Evolutionary conservation across 2,329 filamentous ascomycete species (phyloP).

Genomic region (Coleophoma crateriformis): DNA sequence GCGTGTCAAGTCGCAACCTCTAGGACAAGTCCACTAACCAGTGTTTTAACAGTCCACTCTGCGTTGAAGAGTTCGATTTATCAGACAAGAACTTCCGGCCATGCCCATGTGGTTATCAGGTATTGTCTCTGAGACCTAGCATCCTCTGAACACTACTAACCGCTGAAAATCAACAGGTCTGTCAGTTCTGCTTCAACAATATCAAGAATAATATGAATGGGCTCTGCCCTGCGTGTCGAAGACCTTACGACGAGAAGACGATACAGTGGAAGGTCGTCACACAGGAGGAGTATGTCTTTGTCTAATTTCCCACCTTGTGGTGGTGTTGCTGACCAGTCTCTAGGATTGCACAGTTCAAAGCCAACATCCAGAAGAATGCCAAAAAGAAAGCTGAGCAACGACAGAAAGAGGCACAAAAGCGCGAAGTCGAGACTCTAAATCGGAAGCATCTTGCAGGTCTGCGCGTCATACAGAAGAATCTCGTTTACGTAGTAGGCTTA

Average conservation of each 20-base stretch:
- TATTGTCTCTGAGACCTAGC: conserved; percentile 36
- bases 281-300: conserved; percentile 72
- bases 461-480: conserved; percentile 94
- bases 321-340: conserved; percentile 13
- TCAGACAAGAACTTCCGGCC: conserved; percentile 96
- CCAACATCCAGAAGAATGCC: conserved; percentile 80
- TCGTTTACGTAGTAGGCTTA: conserved; percentile 95
- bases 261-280: conserved; percentile 97
- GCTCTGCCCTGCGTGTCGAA: conserved; percentile 91
- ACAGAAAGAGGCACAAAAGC: conserved; percentile 93
- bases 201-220: conserved; percentile 98
- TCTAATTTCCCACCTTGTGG: background rate
- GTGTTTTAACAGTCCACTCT: conserved; percentile 67
- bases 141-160: background rate
- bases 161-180: conserved; percentile 58
- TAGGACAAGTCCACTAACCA: background rate
- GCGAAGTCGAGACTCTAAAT: conserved; percentile 91
- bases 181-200: conserved; percentile 99
- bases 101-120: conserved; percentile 97
- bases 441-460: conserved; percentile 95
- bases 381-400: conserved; percentile 83
- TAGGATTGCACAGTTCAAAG: conserved; percentile 69
- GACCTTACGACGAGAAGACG: conserved; percentile 93
- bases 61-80: conserved; percentile 97
- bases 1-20: too few species aligned